Evolutionary conservation across 306 rosid genomes (phyloP).

Genomic region (Heteromeles arbutifolia): DNA sequence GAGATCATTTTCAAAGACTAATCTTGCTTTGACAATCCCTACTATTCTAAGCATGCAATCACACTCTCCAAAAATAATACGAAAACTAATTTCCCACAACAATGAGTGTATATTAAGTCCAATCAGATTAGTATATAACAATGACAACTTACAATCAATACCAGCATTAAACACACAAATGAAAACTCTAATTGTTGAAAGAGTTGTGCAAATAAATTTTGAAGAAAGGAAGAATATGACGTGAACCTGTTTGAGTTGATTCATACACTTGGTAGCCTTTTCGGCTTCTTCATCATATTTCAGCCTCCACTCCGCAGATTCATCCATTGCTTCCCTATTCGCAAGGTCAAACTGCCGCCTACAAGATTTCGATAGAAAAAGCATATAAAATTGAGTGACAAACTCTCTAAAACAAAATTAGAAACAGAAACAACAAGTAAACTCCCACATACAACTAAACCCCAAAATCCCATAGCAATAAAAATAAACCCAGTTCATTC

Average conservation of each 20-base stretch:
- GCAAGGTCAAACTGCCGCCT: slow-evolving; percentile 43
- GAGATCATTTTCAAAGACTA: not conserved
- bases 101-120: not conserved
- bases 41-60: not conserved
- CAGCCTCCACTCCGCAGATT: slow-evolving; percentile 94
- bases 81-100: not conserved
- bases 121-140: not conserved
- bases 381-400: not conserved
- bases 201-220: not conserved
- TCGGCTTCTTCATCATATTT: slow-evolving; percentile 57
- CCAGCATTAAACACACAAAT: not conserved
- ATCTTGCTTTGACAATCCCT: not conserved
- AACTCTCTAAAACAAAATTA: not conserved
- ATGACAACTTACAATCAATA: not conserved
- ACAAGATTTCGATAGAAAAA: not conserved
- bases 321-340: slow-evolving; percentile 76
- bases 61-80: not conserved
- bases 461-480: not conserved
- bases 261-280: slow-evolving; percentile 39
- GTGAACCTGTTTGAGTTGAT: slow-evolving; percentile 57
- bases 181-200: not conserved
- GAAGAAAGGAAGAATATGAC: not conserved
- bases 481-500: not conserved
- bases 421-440: not conserved
- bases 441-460: no score